phyloP scores from a whole-genome alignment of 345 rosid species.

The Lagerstroemia speciosa region DNA sequence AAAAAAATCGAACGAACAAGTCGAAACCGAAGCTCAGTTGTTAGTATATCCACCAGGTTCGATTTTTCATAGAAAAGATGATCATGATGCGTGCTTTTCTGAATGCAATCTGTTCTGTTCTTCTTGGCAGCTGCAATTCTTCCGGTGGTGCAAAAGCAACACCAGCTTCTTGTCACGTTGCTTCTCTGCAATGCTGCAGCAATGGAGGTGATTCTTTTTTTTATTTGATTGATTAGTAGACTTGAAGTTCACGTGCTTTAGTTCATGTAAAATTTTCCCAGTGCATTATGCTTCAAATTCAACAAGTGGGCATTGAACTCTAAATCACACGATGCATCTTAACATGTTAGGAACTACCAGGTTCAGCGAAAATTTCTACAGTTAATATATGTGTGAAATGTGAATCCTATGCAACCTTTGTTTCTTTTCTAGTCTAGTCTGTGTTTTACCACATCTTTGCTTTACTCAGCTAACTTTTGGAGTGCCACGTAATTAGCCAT shows the following conservation, averaged over 20 bases:
- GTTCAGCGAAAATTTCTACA: neutral
- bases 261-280: neutral
- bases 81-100: neutral
- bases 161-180: constrained; percentile 18
- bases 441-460: neutral
- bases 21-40: no score
- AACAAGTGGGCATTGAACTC: neutral
- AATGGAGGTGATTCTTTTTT: constrained; percentile 12
- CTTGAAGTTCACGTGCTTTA: neutral
- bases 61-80: neutral
- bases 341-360: no score
- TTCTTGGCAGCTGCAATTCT: constrained; percentile 13
- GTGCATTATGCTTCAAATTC: neutral
- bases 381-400: neutral
- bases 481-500: neutral
- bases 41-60: neutral
- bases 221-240: neutral
- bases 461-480: neutral
- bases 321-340: neutral
- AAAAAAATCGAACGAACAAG: no score
- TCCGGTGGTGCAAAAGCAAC: constrained; percentile 20
- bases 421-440: neutral
- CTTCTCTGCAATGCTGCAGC: constrained; percentile 17
- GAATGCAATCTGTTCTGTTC: neutral
- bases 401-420: neutral